Evolutionary conservation across 345 rosid genomes (phyloP).

Genomic region (Gossypium rotundifolium): DNA sequence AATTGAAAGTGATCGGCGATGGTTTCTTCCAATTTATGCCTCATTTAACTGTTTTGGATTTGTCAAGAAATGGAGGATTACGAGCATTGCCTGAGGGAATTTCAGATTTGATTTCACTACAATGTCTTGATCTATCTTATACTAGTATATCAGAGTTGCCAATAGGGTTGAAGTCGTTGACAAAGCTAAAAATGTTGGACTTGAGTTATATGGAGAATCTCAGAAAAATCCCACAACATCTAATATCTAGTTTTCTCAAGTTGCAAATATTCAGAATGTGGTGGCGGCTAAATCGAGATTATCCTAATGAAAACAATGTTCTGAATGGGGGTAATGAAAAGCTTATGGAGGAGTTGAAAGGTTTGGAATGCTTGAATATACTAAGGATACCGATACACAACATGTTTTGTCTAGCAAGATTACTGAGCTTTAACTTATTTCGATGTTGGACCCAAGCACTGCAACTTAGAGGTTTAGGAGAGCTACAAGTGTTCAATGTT

Average conservation of each 20-base stretch:
- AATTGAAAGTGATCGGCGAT: not conserved
- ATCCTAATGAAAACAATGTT: not conserved
- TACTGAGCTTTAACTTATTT: not conserved
- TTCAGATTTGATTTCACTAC: constrained; percentile 6
- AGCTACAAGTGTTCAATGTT: not conserved
- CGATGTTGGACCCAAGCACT: not conserved
- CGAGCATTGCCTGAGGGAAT: constrained; percentile 18
- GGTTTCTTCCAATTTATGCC: constrained; percentile 15
- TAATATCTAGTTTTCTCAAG: not conserved
- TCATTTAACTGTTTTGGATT: not conserved
- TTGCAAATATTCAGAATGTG: not conserved
- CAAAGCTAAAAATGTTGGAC: not conserved
- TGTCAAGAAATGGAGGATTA: not conserved
- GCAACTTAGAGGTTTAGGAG: not conserved
- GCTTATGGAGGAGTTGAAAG: not conserved
- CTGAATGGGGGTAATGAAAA: not conserved
- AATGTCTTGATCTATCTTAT: constrained; percentile 17
- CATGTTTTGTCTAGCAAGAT: not conserved
- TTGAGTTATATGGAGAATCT: not conserved
- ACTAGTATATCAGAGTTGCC: not conserved
- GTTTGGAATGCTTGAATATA: not conserved
- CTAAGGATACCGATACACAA: not conserved
- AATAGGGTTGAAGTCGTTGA: not conserved
- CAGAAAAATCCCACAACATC: not conserved
- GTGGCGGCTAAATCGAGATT: not conserved